Conservation (phyloP, 345 rosid species). For the Mangifera indica region DNA sequence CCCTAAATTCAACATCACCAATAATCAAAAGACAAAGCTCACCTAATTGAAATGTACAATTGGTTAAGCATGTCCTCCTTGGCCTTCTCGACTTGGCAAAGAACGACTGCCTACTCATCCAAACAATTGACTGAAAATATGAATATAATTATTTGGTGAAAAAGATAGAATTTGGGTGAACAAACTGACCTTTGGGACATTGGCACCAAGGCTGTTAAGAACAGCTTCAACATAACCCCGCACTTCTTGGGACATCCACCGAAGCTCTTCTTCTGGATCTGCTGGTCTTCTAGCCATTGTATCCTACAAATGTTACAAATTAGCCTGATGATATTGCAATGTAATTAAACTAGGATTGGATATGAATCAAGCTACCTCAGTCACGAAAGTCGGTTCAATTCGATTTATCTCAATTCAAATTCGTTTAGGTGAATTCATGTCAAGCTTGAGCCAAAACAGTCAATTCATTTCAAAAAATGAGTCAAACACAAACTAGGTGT, state of each 20-base stretch:
- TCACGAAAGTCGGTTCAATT: no score
- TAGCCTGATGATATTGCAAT: background rate
- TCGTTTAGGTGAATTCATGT: no score
- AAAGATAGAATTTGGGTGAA: constrained; percentile 17
- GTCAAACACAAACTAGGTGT: no score
- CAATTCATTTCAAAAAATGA: no score
- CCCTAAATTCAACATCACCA: background rate
- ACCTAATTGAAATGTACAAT: constrained; percentile 90
- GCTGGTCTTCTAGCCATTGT: constrained; percentile 86
- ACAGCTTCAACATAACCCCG: constrained; percentile 99
- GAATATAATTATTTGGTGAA: constrained; percentile 9
- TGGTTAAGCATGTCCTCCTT: constrained; percentile 99
- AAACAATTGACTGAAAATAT: constrained; percentile 19
- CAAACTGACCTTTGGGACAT: constrained; percentile 80
- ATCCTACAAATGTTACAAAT: constrained; percentile 47
- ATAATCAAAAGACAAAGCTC: constrained; percentile 9
- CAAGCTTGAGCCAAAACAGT: no score
- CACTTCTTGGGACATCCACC: constrained; percentile 99
- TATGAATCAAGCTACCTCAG: no score
- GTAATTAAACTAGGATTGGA: no score
- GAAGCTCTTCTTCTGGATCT: constrained; percentile 98
- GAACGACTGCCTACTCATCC: constrained; percentile 85
- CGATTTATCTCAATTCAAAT: no score
- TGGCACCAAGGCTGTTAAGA: constrained; percentile 97
- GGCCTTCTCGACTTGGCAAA: constrained; percentile 98